Evolutionary conservation across 106 monocot species (phyloP).

Genomic region (Dendrobium nobile): DNA sequence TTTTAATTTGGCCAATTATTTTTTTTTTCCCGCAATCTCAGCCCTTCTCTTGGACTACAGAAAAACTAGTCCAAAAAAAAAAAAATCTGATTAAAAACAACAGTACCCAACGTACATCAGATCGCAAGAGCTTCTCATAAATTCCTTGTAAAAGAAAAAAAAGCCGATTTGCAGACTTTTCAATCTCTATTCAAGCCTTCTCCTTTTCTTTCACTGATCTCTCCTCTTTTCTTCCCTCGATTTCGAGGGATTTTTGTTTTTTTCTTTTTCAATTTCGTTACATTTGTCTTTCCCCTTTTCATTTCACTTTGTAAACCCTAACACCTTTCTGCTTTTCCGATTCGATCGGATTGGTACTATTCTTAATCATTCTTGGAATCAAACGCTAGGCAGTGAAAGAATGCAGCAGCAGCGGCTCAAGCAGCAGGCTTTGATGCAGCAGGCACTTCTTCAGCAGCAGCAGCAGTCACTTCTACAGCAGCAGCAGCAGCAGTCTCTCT

Average conservation of each 20-base stretch:
- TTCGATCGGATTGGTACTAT: background rate
- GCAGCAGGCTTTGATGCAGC: slow-evolving; percentile 11
- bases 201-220: background rate
- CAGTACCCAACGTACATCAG: too few species aligned
- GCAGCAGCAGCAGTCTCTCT: slow-evolving; percentile 13
- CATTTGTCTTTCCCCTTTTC: background rate
- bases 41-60: too few species aligned
- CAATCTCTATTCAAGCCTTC: too few species aligned
- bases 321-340: background rate
- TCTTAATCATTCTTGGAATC: background rate
- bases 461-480: slow-evolving; percentile 13
- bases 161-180: too few species aligned
- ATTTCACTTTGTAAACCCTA: background rate
- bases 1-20: too few species aligned
- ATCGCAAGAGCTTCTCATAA: too few species aligned
- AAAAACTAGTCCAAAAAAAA: too few species aligned
- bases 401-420: slow-evolving; percentile 9
- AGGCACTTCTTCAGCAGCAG: slow-evolving; percentile 15
- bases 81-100: too few species aligned
- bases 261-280: background rate
- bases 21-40: too few species aligned
- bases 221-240: slow-evolving; percentile 11
- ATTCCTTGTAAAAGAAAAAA: too few species aligned
- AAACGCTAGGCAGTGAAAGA: background rate
- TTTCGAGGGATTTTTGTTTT: slow-evolving; percentile 26